Conservation (phyloP, 805 yeast species). For the Kodamaea sagamina region DNA sequence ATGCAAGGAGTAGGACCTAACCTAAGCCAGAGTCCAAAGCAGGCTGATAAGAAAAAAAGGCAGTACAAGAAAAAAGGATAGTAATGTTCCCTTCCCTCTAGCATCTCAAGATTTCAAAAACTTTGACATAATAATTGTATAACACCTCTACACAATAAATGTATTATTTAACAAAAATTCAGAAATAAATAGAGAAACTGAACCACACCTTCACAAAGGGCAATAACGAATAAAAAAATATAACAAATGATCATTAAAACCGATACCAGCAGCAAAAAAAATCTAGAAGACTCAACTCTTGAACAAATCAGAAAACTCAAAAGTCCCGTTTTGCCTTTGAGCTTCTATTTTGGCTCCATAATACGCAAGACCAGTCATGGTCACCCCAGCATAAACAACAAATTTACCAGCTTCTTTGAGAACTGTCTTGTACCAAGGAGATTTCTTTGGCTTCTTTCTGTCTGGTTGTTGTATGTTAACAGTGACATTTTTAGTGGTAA, state of each 20-base stretch:
- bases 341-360: slow-evolving; percentile 12
- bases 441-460: slow-evolving; percentile 2
- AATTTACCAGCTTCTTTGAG: slow-evolving; percentile 11
- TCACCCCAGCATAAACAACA: slow-evolving; percentile 10
- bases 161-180: too few species aligned
- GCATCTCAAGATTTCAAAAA: background rate
- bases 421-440: slow-evolving; percentile 4
- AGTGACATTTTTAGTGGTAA: background rate
- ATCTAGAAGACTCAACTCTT: background rate
- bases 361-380: slow-evolving; percentile 10
- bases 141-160: slow-evolving; percentile 1
- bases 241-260: background rate
- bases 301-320: slow-evolving; percentile 2
- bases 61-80: slow-evolving; percentile 15
- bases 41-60: slow-evolving; percentile 15
- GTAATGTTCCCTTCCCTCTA: background rate
- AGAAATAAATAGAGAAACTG: too few species aligned
- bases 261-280: background rate
- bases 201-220: background rate
- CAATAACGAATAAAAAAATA: slow-evolving; percentile 1
- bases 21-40: slow-evolving; percentile 8
- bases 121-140: slow-evolving; percentile 5
- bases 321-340: slow-evolving; percentile 4
- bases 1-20: slow-evolving; percentile 5
- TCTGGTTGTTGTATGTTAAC: slow-evolving; percentile 1